Base-by-base conservation (phyloP, 768 basidiomycete species). In the Pleurotus citrinopileatus region DNA sequence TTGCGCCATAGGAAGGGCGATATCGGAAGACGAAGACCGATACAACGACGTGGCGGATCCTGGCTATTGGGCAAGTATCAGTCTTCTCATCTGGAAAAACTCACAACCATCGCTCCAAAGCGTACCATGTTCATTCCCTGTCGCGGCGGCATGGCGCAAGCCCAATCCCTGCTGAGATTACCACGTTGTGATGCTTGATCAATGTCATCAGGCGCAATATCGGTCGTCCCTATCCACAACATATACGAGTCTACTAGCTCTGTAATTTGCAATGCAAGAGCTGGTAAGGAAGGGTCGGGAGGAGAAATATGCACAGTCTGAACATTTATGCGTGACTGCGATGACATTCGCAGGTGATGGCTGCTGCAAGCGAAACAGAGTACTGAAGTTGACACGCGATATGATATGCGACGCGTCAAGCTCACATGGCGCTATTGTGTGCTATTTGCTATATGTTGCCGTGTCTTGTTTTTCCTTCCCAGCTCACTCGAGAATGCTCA, bases 161-260 rank as follows among this genome's bases (percentile, higher is more conserved):
- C 88, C 91, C 91, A 93, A 61, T 94, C 91, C 55, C 72, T 77
- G 61, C 80, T 81, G 52, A 93, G 70, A 40, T 66, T 73, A 22
- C 91, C 91, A 32, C 71, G 70, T 37, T 68, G 65, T 0, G 79
- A 70, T n/a, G 82, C 82, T 52, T 72, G 73, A 48, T 71, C 70
- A 29, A 74, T 76, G 55, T 74, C 72, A 50, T 76, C 78, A 23
- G 70, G 68, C 38, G 65, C 44, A 36, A 70, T 72, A 23, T 80
- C 78, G 17, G 81, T 83, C n/a, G 68, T 73, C 1, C 90, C 89
- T 27, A 86, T 73, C 91, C 91, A 93, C 48, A 93, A 62, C 89
- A 93, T 91, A 69, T 86, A 91, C 53, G 87, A 85, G 60, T 83
- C 83, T 44, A 82, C 80, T 52, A 93, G 67, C 56, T 70, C 70